These are phyloP conservation scores for Leccinum subtestaceum DNA, from an alignment of 768 basidiomycete species.

Conservation along the genomic window DNA sequence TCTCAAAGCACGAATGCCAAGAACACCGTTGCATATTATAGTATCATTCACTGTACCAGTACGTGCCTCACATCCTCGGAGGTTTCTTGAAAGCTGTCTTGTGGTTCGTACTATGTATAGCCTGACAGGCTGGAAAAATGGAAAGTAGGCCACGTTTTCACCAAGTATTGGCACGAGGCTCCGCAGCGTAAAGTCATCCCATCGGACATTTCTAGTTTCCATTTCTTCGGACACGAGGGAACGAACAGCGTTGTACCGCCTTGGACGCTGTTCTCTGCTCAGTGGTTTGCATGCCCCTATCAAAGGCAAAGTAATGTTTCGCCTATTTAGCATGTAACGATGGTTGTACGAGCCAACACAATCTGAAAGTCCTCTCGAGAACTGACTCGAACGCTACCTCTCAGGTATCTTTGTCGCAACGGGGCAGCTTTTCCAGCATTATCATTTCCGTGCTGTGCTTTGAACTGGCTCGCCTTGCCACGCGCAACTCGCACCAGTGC, in stretches of 20 bases:
- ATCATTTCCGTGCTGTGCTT: constrained; percentile 8
- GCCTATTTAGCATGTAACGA: not conserved
- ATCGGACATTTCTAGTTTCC: constrained; percentile 1
- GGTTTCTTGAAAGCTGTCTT: not conserved
- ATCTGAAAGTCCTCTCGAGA: not conserved
- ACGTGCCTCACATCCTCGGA: not conserved
- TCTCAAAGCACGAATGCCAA: not conserved
- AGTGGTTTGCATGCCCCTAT: not conserved
- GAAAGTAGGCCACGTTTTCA: not conserved
- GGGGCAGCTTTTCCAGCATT: constrained; percentile 1
- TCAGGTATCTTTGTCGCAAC: not conserved
- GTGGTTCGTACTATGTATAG: not conserved
- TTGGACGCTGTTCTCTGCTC: not conserved
- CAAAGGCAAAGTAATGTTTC: not conserved
- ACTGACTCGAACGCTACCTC: not conserved
- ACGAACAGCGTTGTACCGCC: not conserved
- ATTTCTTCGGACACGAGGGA: constrained; percentile 7
- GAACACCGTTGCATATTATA: not conserved
- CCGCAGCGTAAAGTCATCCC: not conserved
- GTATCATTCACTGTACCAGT: not conserved
- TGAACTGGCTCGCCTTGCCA: not conserved
- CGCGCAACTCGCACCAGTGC: not conserved
- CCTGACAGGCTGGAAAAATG: not conserved
- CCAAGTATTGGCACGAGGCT: not conserved
- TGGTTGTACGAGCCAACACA: not conserved